phyloP scores from a whole-genome alignment of 345 rosid genomes.

The Eucalyptus albens region DNA sequence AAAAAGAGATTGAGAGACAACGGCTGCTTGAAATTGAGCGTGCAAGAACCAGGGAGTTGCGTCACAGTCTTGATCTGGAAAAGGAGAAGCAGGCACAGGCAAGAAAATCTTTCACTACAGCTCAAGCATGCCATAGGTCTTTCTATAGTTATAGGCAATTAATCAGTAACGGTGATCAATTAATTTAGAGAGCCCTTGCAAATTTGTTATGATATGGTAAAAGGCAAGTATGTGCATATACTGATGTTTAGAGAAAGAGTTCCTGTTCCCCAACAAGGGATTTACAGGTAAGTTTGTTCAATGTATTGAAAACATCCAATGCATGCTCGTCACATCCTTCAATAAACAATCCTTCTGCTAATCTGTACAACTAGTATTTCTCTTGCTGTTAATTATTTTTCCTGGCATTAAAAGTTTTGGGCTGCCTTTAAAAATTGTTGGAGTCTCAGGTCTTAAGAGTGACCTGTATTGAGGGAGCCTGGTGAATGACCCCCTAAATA shows the following conservation, averaged over 20 bases:
- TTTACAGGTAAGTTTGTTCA: not conserved
- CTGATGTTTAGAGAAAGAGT: not conserved
- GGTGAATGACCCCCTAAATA: not conserved
- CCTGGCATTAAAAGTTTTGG: not conserved
- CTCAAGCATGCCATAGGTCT: not conserved
- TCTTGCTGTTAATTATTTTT: not conserved
- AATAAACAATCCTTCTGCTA: not conserved
- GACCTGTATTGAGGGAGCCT: not conserved
- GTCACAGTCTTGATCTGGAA: conserved; percentile 70
- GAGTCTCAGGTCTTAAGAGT: not conserved
- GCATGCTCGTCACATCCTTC: not conserved
- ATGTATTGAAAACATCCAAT: not conserved
- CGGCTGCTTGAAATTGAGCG: conserved; percentile 59
- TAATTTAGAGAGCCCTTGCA: not conserved
- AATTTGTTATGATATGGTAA: not conserved
- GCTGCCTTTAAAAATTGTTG: not conserved
- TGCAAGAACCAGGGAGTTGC: conserved; percentile 66
- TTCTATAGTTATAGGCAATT: not conserved
- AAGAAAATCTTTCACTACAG: not conserved
- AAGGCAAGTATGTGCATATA: not conserved
- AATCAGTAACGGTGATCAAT: not conserved
- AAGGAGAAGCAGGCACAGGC: conserved; percentile 81
- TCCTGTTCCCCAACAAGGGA: not conserved
- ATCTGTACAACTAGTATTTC: not conserved
- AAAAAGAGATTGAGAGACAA: conserved; percentile 76